phyloP scores from a whole-genome alignment of 495 filamentous ascomycete genomes.

The Aspergillus carlsbadensis region DNA sequence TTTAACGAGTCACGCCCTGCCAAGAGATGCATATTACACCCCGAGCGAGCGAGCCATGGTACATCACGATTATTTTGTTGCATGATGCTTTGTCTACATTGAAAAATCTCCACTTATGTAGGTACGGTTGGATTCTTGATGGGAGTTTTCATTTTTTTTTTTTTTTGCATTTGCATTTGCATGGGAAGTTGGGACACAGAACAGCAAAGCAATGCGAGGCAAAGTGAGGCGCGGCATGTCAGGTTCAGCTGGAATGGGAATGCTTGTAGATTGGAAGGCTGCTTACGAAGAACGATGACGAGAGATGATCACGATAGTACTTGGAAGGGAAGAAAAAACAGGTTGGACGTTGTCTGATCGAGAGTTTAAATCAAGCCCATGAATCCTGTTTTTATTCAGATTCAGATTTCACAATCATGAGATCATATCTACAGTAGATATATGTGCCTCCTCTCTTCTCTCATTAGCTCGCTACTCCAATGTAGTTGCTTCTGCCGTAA shows the following conservation, averaged over 20 bases:
- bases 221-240: neutral
- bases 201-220: neutral
- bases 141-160: too few relatives aligned
- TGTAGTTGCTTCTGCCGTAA: neutral
- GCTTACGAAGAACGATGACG: neutral
- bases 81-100: neutral
- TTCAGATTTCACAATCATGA: neutral
- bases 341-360: too few relatives aligned
- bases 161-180: conserved; percentile 4
- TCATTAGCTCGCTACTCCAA: neutral
- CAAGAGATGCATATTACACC: conserved; percentile 4
- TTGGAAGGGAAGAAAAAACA: neutral
- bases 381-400: neutral
- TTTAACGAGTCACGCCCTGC: neutral
- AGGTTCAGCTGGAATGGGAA: neutral
- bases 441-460: too few relatives aligned
- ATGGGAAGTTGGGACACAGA: neutral
- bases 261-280: neutral
- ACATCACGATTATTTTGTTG: neutral
- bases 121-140: conserved; percentile 5
- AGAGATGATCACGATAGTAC: neutral
- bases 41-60: neutral
- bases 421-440: neutral
- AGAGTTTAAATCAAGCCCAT: neutral
- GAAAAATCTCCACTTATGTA: conserved; percentile 4